Evolutionary conservation across 1,284 basidiomycete species (phyloP), one percentile per base, ranked within the genome.

Genomic region (Fistulina hepatica): DNA sequence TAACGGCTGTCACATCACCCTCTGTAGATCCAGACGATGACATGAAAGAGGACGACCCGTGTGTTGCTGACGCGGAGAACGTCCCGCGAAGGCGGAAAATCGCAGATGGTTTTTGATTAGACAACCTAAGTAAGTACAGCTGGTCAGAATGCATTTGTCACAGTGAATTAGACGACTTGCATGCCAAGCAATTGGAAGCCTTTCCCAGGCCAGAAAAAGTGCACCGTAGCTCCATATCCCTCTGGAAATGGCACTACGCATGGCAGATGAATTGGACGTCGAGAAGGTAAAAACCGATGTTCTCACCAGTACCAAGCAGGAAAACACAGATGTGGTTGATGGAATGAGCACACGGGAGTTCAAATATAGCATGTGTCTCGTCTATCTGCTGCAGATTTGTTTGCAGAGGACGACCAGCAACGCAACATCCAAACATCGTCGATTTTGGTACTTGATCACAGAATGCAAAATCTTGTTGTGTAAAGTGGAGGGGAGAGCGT

Each of bases 301-400:
- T 59, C 72, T 42, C 43, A 88, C 88, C 67, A 28, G 81, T 81
- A 17, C 90, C 91, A 2, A 90, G 60, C 9, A 94, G 61, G 56
- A 94, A 94, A 2, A 94, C 85, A 32, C 84, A 89, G 32, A 94
- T 61, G 54, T 95, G 91, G 52, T 94, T 93, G 49, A 94, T 84
- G 13, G 75, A 71, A 43, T 74, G 74, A 0, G 86, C 86, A 19
- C 71, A 65, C 2, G 78, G 73, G 5, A 95, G 68, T 51, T 84
- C 76, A 52, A 93, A 92, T 16, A 81, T 65, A 23, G 86, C 89
- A 51, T 90, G 86, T 0, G 85, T 90, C 33, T 88, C 82, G 55
- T 91, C 82, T 37, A 88, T 65, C 50, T 83, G 80, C 40, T 75
- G 73, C 4, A 84, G 59, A 50, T 84, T 76, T 33, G 83, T 85